Conservation (phyloP, 345 rosid genomes). For the thale cress (Arabidopsis thaliana) region TAIR10.1 NC_003075.7:12366001-12366500, state of each 20-base stretch:
- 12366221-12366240: background rate
- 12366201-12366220: background rate
- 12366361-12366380: slow-evolving; percentile 31
- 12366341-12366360: slow-evolving; percentile 27
- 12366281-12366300: slow-evolving; percentile 41
- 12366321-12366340: slow-evolving; percentile 33
- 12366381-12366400: slow-evolving; percentile 42
- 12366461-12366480: slow-evolving; percentile 35
- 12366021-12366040: slow-evolving; percentile 7
- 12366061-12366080: slow-evolving; percentile 9
- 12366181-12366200: background rate
- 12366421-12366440: slow-evolving; percentile 44
- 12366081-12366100: background rate
- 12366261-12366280: slow-evolving; percentile 3
- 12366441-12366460: slow-evolving; percentile 19
- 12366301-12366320: slow-evolving; percentile 35
- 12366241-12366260: background rate
- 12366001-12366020: slow-evolving; percentile 18
- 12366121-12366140: slow-evolving; percentile 13
- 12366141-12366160: slow-evolving; percentile 15
- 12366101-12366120: background rate
- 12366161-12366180: background rate
- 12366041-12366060: slow-evolving; percentile 13
- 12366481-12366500: slow-evolving; percentile 29
- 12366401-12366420: slow-evolving; percentile 16